These are phyloP conservation scores for Diaporthe batatas DNA, from an alignment of 2,329 filamentous ascomycete species.

Conservation along the genomic window DNA sequence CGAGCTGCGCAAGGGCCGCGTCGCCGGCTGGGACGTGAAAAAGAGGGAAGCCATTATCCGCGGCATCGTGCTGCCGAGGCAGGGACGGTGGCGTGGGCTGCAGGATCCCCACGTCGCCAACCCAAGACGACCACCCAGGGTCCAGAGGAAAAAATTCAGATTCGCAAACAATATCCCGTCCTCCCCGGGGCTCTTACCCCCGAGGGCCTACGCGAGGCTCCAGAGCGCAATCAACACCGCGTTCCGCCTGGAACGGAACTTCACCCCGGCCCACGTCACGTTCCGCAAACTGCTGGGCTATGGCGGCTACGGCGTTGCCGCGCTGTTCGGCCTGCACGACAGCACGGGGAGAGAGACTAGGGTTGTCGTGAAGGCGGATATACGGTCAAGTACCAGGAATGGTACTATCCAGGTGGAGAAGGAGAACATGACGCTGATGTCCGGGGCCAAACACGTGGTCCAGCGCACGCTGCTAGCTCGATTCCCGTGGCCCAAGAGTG, in stretches of 20 bases:
- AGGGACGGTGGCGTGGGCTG: conserved; percentile 2
- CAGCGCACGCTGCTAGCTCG: conserved; percentile 16
- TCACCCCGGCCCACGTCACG: conserved; percentile 15
- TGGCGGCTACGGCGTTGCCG: conserved; percentile 24
- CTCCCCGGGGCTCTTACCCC: background rate
- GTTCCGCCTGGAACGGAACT: background rate
- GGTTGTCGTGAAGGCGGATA: conserved; percentile 19
- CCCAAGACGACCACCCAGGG: background rate
- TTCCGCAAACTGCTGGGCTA: conserved; percentile 13
- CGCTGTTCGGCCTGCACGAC: conserved; percentile 9
- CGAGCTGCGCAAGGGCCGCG: background rate
- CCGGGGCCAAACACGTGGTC: conserved; percentile 27
- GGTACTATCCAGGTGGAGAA: background rate
- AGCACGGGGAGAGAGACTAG: background rate
- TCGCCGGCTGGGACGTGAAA: background rate
- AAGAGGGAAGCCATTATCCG: background rate
- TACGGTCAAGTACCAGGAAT: background rate
- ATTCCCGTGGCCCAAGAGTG: background rate
- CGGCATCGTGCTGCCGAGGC: background rate
- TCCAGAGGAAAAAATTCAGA: background rate
- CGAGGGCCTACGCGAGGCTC: background rate
- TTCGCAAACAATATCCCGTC: background rate
- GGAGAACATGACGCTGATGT: background rate
- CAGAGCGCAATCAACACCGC: background rate
- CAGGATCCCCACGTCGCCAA: background rate